Evolutionary conservation across 179 eudicot genomes (phyloP), one percentile per base, ranked within the genome.

Genomic region (Beta macrorhiza): DNA sequence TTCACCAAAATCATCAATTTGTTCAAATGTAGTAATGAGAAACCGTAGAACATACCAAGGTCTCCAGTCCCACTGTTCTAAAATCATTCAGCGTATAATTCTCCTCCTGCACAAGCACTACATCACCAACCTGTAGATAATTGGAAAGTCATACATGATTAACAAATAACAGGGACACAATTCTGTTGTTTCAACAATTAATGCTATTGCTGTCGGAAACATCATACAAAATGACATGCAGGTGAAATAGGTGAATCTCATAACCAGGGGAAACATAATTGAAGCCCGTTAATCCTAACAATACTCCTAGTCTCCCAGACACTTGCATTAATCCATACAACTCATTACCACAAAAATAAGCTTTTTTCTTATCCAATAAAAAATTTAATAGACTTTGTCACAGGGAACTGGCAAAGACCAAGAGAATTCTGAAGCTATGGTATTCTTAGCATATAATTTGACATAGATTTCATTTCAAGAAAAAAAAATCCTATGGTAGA

Each of bases 71-170:
- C 85, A 84, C 82, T 71, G 87, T 67, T 77, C 83, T 81, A 72
- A 89, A 67, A 42, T 88, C 97, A 83, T 89, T 88, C 37, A 82
- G 87, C 64, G 86, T 72, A 82, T 84, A 86, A 62, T 82, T 82
- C 80, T 92, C 91, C 49, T 91, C 94, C 49, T 83, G 87, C 81
- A 92, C 79, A 19, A 92, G 94, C 79, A 92, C 90, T 69, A 92
- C 97, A 87, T 92, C 94, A 64, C 94, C 97, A 74, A 92, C 92
- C 93, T 92, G 90, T 79, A 78, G 81, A 82, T 67, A 14, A 80
- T 52, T 78, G 67, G 62, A 70, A 47, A n/a, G 16, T 69, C 79
- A 76, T 17, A 52, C 71, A 59, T 70, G 44, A 61, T 55, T 68
- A 55, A 53, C 59, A 55, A 37, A 37, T 37, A 37, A 37, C 42